Conservation (phyloP, 495 filamentous ascomycete species). For the Aspergillus olivimuriae region DNA sequence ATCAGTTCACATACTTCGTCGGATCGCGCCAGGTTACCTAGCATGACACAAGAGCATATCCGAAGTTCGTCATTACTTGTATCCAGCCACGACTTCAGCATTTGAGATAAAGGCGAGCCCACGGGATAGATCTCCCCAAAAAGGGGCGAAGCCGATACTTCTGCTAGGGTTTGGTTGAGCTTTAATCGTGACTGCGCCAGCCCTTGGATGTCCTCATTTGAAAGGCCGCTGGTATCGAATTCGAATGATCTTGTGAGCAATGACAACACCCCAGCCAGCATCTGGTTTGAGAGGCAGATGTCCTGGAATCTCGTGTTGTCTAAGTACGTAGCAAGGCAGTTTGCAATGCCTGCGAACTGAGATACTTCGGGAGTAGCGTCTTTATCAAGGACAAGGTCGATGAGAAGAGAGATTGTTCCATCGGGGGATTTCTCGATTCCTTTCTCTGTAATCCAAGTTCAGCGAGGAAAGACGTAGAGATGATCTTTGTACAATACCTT, state of each 20-base stretch:
- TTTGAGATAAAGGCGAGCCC: constrained; percentile 40
- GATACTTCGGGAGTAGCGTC: constrained; percentile 19
- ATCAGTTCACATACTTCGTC: constrained; percentile 56
- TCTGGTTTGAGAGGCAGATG: constrained; percentile 28
- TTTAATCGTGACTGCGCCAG: constrained; percentile 48
- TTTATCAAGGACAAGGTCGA: constrained; percentile 23
- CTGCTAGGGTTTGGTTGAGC: constrained; percentile 53
- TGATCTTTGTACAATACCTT: constrained; percentile 23
- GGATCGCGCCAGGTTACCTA: constrained; percentile 72
- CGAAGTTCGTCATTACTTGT: constrained; percentile 52
- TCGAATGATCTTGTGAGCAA: constrained; percentile 28
- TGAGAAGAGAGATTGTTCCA: constrained; percentile 33
- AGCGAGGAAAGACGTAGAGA: constrained; percentile 1
- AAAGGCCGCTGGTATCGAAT: constrained; percentile 21
- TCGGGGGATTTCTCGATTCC: constrained; percentile 33
- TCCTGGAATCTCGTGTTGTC: constrained; percentile 37
- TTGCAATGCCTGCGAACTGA: constrained; percentile 29
- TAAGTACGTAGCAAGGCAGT: constrained; percentile 27
- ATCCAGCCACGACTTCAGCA: constrained; percentile 50
- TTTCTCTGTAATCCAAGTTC: constrained; percentile 19
- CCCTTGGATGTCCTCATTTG: constrained; percentile 42
- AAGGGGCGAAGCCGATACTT: constrained; percentile 52
- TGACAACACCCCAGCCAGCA: constrained; percentile 26
- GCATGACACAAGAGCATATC: constrained; percentile 66
- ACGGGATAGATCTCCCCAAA: constrained; percentile 50